Evolutionary conservation across 305 asterid genomes (phyloP).

Genomic region (Fraxinus ornus): DNA sequence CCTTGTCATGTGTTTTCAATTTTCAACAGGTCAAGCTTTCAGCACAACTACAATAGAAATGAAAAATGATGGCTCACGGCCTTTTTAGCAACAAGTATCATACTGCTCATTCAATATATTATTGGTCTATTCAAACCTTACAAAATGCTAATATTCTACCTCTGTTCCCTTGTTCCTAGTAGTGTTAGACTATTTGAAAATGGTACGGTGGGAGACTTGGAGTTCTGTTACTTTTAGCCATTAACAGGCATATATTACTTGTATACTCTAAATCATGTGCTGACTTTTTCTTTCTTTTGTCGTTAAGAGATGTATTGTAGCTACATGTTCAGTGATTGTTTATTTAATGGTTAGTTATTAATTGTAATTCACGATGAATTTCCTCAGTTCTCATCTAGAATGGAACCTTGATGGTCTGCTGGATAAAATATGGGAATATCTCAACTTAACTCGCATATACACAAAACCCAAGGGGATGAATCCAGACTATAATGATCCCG

Average conservation of each 20-base stretch:
- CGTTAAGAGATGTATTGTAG: background rate
- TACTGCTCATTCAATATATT: background rate
- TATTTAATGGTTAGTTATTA: background rate
- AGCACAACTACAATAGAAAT: background rate
- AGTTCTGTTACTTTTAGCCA: background rate
- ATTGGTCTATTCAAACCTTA: background rate
- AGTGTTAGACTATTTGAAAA: background rate
- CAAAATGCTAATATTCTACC: background rate
- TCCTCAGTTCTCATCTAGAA: constrained; percentile 88
- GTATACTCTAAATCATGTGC: background rate
- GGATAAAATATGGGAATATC: constrained; percentile 94
- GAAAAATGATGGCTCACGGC: background rate
- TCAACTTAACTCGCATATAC: constrained; percentile 87
- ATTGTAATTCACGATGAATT: constrained; percentile 23
- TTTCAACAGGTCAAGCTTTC: background rate
- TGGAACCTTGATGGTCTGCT: constrained; percentile 98
- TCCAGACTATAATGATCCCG: constrained; percentile 98
- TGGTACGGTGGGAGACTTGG: background rate
- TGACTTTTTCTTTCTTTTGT: background rate
- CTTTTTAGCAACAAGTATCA: background rate
- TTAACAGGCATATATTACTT: background rate
- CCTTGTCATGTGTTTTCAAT: background rate
- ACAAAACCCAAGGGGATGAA: constrained; percentile 99
- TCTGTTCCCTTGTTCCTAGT: background rate
- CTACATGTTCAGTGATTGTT: background rate